phyloP scores from a whole-genome alignment of 805 yeast species.

The Lachancea nothofagi region DNA sequence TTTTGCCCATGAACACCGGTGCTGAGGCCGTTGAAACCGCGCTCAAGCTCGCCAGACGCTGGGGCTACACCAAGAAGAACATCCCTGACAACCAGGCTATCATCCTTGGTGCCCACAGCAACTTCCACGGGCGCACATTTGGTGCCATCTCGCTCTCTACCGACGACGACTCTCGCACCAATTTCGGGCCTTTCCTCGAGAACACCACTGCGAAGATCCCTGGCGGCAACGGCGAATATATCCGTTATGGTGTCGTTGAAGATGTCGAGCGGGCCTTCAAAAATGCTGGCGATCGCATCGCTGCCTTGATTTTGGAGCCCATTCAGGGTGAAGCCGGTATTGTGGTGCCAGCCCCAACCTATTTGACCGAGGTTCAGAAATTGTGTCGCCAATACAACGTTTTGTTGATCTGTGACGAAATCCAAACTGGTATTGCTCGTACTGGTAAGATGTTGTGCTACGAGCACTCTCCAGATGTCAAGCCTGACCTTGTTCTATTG shows the following conservation, averaged over 20 bases:
- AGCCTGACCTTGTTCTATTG: slow-evolving; percentile 83
- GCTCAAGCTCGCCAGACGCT: slow-evolving; percentile 88
- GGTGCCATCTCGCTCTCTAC: slow-evolving; percentile 96
- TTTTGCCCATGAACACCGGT: slow-evolving; percentile 97
- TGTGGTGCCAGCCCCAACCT: slow-evolving; percentile 84
- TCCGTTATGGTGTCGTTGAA: slow-evolving; percentile 79
- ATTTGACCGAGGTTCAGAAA: slow-evolving; percentile 63
- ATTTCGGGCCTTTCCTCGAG: slow-evolving; percentile 84
- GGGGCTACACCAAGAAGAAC: slow-evolving; percentile 89
- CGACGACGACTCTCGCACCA: slow-evolving; percentile 83
- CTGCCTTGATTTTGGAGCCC: slow-evolving; percentile 89
- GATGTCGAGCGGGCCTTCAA: slow-evolving; percentile 80
- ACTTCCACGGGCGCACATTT: slow-evolving; percentile 94
- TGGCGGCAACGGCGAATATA: slow-evolving; percentile 53
- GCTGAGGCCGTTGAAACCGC: slow-evolving; percentile 98
- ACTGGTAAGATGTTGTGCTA: slow-evolving; percentile 91
- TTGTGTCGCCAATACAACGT: slow-evolving; percentile 81
- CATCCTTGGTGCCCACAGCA: slow-evolving; percentile 78
- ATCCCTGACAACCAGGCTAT: slow-evolving; percentile 82
- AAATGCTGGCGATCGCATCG: slow-evolving; percentile 80
- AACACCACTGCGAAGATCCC: slow-evolving; percentile 85
- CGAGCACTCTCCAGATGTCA: slow-evolving; percentile 72
- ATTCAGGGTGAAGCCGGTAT: slow-evolving; percentile 99
- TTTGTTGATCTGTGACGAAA: slow-evolving; percentile 89
- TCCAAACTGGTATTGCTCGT: slow-evolving; percentile 96